A percentile compares a stretch with the other conserved stretches of the same genome.
These are phyloP conservation scores for Thyridium curvatum DNA, from an alignment of 2,329 filamentous ascomycete species.

Conservation along the genomic window DNA sequence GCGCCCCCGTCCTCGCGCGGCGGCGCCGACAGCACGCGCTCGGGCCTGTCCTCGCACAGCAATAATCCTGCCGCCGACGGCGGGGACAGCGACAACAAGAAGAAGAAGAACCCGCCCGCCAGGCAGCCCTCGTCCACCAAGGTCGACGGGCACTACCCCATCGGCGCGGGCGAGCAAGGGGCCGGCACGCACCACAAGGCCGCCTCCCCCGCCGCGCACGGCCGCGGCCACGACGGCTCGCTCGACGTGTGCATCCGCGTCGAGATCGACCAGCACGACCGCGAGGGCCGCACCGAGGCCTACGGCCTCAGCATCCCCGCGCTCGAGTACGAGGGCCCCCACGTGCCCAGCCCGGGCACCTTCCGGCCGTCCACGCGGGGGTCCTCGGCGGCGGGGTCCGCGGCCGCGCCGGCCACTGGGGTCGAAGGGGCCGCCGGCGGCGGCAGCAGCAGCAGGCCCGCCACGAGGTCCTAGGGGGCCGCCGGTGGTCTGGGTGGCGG, in stretches of 20 bases:
- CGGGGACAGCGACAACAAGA: constrained; percentile 7
- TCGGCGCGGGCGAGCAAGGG: constrained; percentile 70
- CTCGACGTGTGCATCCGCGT: constrained; percentile 83
- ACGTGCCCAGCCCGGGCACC: background rate
- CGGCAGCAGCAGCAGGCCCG: too few relatives aligned
- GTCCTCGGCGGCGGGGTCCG: too few relatives aligned
- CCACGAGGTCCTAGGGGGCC: too few relatives aligned
- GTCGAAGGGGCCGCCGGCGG: too few relatives aligned
- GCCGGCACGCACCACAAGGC: constrained; percentile 76
- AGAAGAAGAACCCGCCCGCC: constrained; percentile 2
- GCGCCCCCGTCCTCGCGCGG: too few relatives aligned
- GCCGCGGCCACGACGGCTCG: constrained; percentile 49
- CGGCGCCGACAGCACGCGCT: background rate
- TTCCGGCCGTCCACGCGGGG: background rate
- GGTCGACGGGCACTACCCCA: constrained; percentile 56
- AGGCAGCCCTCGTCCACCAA: too few relatives aligned
- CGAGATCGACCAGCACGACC: constrained; percentile 80
- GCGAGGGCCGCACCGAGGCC: constrained; percentile 68
- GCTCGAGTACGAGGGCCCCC: constrained; percentile 31
- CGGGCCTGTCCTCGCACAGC: constrained; percentile 47
- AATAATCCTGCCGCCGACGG: constrained; percentile 25
- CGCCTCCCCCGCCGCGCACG: constrained; percentile 47
- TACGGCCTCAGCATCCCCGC: constrained; percentile 85
- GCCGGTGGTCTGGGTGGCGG: too few relatives aligned
- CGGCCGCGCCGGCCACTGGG: too few relatives aligned